Base-by-base conservation (phyloP, 805 yeast species). In the Scheffersomyces amazonensis region DNA sequence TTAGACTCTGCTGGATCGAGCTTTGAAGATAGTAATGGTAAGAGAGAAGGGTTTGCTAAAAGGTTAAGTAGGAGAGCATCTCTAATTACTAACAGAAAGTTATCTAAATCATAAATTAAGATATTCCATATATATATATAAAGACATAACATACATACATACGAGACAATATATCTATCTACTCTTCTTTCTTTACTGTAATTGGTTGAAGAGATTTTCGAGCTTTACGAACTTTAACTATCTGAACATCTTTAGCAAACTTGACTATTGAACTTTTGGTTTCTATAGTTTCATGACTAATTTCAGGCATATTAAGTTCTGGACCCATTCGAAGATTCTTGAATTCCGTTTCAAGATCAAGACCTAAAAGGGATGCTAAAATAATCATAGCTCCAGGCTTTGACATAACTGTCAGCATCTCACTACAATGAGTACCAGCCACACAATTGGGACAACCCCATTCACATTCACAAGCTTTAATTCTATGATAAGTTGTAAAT, bases 401-500 rank as follows among this genome's bases (percentile, higher is more conserved):
- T 0, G 97, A 88, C 45, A 91, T 64, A 5, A 93, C 98, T 37
- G 83, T 64, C 53, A 83, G 80, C 47, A 76, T 75, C 59, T 93
- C 99, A 39, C 80, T 78, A 62, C 99, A 93, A 37, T 76, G 78
- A 0, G 86, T 65, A 1, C 87, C 83, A 2, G 93, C 86, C n/a
- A 89, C 83, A 66, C 99, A 93, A 32, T 79, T 76, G 0, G 95
- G 95, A 52, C 91, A 84, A 0, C 91, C 91, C 73, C 83, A 78
- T 5, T 81, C 81, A 59, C 87, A 80, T 1, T 71, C 70, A 56
- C 99, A 93, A 12, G 67, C 71, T 20, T 71, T 67, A 0, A 90
- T 66, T 28, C 84, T 69, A 2, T 69, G 65, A 35, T 79, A 62
- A 0, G 96, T 82, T 7, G 78, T 73, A 32, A 65, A 60, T 19